Base-by-base conservation (phyloP, 768 basidiomycete genomes). In the Calvatia gigantea region DNA sequence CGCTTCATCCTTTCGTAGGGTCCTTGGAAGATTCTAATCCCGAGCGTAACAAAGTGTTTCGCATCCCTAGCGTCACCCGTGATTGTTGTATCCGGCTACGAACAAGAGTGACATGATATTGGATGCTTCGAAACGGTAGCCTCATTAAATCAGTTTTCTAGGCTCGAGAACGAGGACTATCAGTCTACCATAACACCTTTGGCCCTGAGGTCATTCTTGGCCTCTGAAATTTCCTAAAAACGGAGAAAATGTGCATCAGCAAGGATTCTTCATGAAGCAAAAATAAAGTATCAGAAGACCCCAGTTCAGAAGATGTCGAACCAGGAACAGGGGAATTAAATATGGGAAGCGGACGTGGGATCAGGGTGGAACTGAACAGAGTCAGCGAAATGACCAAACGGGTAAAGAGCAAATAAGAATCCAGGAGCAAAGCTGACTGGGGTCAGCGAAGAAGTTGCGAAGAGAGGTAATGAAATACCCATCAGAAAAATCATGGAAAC, bases 121-220 rank as follows among this genome's bases (percentile, higher is more conserved):
- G 33, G 38, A 35, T 3, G 23, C 29, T n/a, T 15, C 37, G 17
- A 19, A 57, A 14, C 21, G 25, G 12, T n/a, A n/a, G 14, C 49
- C 37, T 32, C 19, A 11, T 19, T 14, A 31, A 25, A 43, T 43
- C 25, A 42, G 17, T n/a, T 19, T 28, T 29, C 44, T 47, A 12
- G 27, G 28, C 17, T 28, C 29, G 37, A 32, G 11, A 31, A 39
- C 29, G 28, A 47, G n/a, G 27, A 19, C 17, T 44, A 57, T 65
- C 62, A 72, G 58, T 87, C 86, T 51, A 87, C 83, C 23, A 74
- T 76, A 28, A 88, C 83, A 7, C 84, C 85, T 58, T 73, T 77
- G 52, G 73, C 67, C 64, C 85, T 75, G 54, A 88, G 64, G 57
- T 85, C 84, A 59, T 82, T 70, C 60, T 76, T 79, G 21, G 77